These are phyloP conservation scores for Ophidiomyces ophidiicola DNA, from an alignment of 2,329 filamentous ascomycete genomes.

Conservation along the genomic window DNA sequence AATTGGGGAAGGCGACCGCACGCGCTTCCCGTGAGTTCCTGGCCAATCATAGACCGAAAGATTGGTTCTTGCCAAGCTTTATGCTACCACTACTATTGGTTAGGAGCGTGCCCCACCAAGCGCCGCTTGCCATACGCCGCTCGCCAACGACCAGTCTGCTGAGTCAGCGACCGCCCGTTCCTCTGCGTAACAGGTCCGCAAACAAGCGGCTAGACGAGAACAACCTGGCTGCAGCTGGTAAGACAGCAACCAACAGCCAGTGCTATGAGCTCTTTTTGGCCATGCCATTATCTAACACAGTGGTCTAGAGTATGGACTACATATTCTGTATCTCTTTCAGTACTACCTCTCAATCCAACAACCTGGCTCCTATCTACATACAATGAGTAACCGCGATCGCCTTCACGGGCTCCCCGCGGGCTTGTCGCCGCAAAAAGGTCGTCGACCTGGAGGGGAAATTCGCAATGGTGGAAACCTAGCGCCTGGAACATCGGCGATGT, in stretches of 20 bases:
- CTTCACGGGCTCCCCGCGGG: slow-evolving; percentile 23
- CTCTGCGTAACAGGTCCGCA: too few species aligned
- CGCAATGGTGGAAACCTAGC: slow-evolving; percentile 23
- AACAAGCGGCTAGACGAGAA: too few species aligned
- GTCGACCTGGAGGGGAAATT: slow-evolving; percentile 24
- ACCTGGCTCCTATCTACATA: slow-evolving; percentile 4
- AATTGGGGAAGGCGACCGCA: slow-evolving; percentile 6
- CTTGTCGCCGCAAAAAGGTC: slow-evolving; percentile 22
- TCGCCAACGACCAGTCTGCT: too few species aligned
- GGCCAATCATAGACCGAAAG: background rate
- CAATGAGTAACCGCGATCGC: slow-evolving; percentile 30
- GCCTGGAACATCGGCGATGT: slow-evolving; percentile 25
- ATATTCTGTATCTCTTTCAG: background rate
- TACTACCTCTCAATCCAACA: background rate
- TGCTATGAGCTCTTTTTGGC: too few species aligned
- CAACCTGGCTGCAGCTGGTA: too few species aligned
- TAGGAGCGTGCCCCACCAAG: too few species aligned
- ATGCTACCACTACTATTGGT: too few species aligned
- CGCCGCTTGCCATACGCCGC: too few species aligned
- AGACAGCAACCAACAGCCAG: too few species aligned
- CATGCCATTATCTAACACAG: too few species aligned
- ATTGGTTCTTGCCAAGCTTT: background rate
- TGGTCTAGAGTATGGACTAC: too few species aligned
- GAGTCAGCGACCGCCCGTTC: too few species aligned
- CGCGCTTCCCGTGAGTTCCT: background rate